These are phyloP conservation scores for Talaromyces verruculosus DNA, from an alignment of 2,329 filamentous ascomycete genomes.

Conservation along the genomic window DNA sequence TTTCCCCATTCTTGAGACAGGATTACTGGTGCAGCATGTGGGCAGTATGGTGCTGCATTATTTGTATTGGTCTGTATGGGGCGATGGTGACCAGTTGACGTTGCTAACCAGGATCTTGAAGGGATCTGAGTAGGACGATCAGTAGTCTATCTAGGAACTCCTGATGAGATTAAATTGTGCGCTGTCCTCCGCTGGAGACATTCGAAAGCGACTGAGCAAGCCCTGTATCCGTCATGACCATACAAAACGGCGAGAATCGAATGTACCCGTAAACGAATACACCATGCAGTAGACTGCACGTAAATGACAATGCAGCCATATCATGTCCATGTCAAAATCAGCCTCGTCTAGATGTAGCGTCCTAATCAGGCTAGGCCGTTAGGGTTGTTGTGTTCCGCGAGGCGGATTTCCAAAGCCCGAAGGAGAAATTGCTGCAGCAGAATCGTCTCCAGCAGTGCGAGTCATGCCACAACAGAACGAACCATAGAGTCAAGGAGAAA, in stretches of 20 bases:
- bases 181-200: background rate
- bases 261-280: background rate
- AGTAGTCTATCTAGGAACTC: background rate
- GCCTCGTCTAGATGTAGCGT: background rate
- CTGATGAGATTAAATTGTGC: background rate
- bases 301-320: background rate
- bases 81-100: background rate
- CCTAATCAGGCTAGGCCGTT: background rate
- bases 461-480: background rate
- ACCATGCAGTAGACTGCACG: background rate
- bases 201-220: background rate
- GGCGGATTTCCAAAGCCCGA: background rate
- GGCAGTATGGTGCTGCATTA: background rate
- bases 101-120: background rate
- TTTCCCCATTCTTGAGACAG: background rate
- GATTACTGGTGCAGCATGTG: background rate
- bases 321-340: slow-evolving; percentile 10
- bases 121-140: background rate
- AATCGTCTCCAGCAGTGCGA: background rate
- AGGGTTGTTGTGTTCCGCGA: slow-evolving; percentile 1
- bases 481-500: background rate
- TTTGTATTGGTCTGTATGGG: background rate
- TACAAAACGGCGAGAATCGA: background rate
- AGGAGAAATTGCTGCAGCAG: background rate
- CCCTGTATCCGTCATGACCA: background rate